phyloP scores from a whole-genome alignment of 2,329 filamentous ascomycete genomes.

The Spiromastix sp. region DNA sequence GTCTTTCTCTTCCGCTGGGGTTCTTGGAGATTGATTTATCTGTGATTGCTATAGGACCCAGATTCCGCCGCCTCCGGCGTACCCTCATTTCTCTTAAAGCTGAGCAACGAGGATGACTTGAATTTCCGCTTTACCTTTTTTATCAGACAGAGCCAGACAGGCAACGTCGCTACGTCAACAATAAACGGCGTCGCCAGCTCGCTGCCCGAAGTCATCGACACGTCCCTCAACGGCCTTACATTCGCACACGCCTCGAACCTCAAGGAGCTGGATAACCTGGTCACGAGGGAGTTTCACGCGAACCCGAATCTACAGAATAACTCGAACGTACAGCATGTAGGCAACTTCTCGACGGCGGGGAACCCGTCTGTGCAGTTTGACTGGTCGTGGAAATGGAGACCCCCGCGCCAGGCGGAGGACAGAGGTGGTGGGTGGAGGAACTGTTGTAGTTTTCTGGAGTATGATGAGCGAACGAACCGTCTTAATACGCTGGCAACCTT shows the following conservation, averaged over 20 bases:
- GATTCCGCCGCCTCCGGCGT: constrained; percentile 40
- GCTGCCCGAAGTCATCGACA: constrained; percentile 49
- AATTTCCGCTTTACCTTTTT: constrained; percentile 89
- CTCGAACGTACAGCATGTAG: constrained; percentile 88
- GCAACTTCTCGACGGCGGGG: constrained; percentile 79
- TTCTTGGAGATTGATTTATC: constrained; percentile 5
- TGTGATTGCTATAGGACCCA: constrained; percentile 53
- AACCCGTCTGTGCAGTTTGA: constrained; percentile 76
- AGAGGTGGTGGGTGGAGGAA: constrained; percentile 89
- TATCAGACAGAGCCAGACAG: constrained; percentile 46
- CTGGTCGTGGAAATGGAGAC: constrained; percentile 96
- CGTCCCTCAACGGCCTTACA: constrained; percentile 76
- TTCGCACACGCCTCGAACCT: constrained; percentile 81
- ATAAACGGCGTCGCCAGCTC: constrained; percentile 42
- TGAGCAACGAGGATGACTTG: constrained; percentile 85
- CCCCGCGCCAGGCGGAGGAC: constrained; percentile 72
- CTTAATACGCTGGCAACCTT: constrained; percentile 84
- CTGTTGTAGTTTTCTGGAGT: constrained; percentile 94
- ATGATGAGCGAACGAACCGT: constrained; percentile 84
- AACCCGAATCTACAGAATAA: constrained; percentile 98
- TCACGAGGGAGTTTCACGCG: constrained; percentile 91
- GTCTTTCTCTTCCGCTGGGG: constrained; percentile 7
- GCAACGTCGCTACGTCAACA: constrained; percentile 40
- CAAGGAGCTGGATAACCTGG: constrained; percentile 82
- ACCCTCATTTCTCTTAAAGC: constrained; percentile 73